phyloP scores from a whole-genome alignment of 208 protist genomes.

The Trypanosoma caninum region DNA sequence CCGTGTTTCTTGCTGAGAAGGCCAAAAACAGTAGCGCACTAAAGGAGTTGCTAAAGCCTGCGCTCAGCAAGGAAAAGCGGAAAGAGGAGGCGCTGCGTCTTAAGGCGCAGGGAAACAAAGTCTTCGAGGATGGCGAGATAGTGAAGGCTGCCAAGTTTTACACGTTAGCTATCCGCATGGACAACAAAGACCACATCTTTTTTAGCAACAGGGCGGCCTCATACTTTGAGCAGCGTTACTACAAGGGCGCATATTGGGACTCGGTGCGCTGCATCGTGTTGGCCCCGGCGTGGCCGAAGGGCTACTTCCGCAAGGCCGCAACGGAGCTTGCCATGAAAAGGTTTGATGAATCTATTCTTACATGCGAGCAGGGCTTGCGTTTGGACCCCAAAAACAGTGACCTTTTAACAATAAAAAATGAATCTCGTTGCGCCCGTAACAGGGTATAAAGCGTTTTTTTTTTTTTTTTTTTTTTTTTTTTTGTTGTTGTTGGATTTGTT shows the following conservation, averaged over 20 bases:
- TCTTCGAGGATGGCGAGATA: conserved; percentile 81
- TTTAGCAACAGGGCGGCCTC: conserved; percentile 92
- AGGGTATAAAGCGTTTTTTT: conserved; percentile 8
- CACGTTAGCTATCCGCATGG: conserved; percentile 87
- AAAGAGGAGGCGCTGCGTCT: conserved; percentile 56
- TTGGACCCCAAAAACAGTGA: conserved; percentile 71
- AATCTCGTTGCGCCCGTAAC: conserved; percentile 40
- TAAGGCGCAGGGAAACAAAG: conserved; percentile 91
- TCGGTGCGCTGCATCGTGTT: conserved; percentile 80
- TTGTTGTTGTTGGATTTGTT: background rate
- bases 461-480: conserved; percentile 1
- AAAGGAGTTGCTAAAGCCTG: conserved; percentile 70
- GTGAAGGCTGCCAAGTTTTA: conserved; percentile 92
- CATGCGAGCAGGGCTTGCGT: conserved; percentile 56
- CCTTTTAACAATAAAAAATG: conserved; percentile 55
- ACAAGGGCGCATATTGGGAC: conserved; percentile 87
- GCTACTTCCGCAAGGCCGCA: conserved; percentile 88
- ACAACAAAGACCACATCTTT: conserved; percentile 83
- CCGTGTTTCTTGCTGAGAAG: conserved; percentile 53
- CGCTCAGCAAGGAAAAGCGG: conserved; percentile 35
- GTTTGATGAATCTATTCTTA: conserved; percentile 54
- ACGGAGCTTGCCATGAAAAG: conserved; percentile 67
- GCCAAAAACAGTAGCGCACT: conserved; percentile 30
- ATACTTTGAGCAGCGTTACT: conserved; percentile 87
- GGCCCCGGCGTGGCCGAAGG: conserved; percentile 88